Evolutionary conservation across 2,329 filamentous ascomycete genomes (phyloP), one percentile per base, ranked within the genome.

Genomic region (Nothophoma quercina): DNA sequence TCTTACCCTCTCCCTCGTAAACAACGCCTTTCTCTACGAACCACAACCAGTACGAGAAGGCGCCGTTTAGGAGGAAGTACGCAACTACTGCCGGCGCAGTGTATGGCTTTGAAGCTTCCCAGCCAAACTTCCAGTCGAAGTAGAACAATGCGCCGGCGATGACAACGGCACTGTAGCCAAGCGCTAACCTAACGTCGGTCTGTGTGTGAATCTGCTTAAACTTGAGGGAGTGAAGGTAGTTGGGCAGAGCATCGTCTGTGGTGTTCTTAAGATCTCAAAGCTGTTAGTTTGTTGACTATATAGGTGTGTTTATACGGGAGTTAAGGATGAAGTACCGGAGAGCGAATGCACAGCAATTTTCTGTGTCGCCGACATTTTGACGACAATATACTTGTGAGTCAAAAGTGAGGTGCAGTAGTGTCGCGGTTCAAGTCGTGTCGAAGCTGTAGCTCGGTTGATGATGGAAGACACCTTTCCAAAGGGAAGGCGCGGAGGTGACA

Each of bases 111-210:
- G 93, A 96, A 56, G 77, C 80, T 59, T 96, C 91, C 83, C 95
- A 98, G 64, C 93, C 93, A 39, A 92, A 81, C 71, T 90, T 91
- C 79, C 91, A 96, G 82, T 99, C 95, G 79, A 91, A 93, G 58
- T 85, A 86, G 81, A 98, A 98, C 66, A 91, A 92, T 56, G 86
- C 88, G 18, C 83, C 93, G 15, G 91, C 88, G 57, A 97, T 86
- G 53, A 83, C 74, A 67, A 98, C 92, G 55, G 92, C 90, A 16
- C 81, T 76, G 77, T 96, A 98, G 59, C 95, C 95, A 7, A 99
- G 81, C 0, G 81, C 83, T 36, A 99, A 86, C 46, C 91, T 90
- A 39, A 96, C 84, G 69, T 98, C 93, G 66, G 87, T 86, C 39
- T 95, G 86, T 51, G 77, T 83, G 78, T 98, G 88, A 59, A 89